A percentile compares a stretch with the other conserved stretches of the same genome.
phyloP scores from a whole-genome alignment of 2,329 filamentous ascomycete genomes.

The Verticillium klebahnii region DNA sequence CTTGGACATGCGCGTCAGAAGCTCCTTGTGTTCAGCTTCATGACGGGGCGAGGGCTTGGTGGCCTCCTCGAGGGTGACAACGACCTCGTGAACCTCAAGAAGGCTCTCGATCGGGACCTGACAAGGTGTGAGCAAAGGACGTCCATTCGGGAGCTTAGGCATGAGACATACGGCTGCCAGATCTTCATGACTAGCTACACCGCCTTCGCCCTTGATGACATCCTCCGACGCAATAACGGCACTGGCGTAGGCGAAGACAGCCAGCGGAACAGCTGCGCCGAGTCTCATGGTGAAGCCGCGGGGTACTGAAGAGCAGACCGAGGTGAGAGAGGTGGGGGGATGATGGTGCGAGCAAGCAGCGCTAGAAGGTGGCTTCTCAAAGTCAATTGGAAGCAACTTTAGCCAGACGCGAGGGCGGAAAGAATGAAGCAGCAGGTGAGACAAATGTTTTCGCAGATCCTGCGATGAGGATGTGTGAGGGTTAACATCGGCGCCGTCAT shows the following conservation, averaged over 20 bases:
- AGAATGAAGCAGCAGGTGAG: not conserved
- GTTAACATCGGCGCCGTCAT: not conserved
- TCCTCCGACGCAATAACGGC: not conserved
- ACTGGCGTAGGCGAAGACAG: not conserved
- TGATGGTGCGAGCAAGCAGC: not conserved
- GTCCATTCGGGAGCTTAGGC: not conserved
- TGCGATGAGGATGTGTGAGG: not conserved
- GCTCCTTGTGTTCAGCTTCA: slow-evolving; percentile 21
- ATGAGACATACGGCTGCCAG: not conserved
- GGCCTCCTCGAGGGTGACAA: slow-evolving; percentile 21
- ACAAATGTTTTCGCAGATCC: not conserved
- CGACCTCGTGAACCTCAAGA: slow-evolving; percentile 20
- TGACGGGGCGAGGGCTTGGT: slow-evolving; percentile 20
- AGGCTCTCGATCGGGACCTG: slow-evolving; percentile 6
- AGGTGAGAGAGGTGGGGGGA: not conserved
- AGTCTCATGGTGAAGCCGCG: slow-evolving; percentile 1
- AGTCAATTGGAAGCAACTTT: not conserved
- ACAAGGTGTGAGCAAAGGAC: not conserved
- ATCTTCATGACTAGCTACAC: not conserved
- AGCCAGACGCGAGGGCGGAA: not conserved
- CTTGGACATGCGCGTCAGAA: slow-evolving; percentile 23
- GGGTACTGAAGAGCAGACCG: not conserved
- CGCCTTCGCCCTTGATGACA: not conserved
- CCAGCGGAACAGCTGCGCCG: not conserved
- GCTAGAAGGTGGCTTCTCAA: not conserved